Percentiles rank a stretch among this genome's conserved stretches.
Evolutionary conservation across 495 filamentous ascomycete genomes (phyloP).

Genomic region (Neurospora cerealis): DNA sequence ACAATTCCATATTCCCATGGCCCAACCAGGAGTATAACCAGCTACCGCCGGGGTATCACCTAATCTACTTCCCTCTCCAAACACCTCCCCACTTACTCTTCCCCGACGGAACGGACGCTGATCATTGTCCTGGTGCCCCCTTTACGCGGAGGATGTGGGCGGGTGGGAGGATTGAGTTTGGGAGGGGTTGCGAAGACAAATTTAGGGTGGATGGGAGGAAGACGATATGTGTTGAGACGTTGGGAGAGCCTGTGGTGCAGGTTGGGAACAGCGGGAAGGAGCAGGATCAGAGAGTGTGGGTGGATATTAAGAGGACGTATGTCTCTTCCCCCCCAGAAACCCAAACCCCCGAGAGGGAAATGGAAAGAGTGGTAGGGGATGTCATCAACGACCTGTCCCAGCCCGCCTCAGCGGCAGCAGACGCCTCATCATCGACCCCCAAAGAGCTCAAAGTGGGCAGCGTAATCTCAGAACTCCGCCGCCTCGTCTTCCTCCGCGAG

Average conservation of each 20-base stretch:
- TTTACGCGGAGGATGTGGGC: slow-evolving; percentile 74
- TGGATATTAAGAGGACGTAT: slow-evolving; percentile 30
- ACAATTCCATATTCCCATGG: not conserved
- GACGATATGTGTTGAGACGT: slow-evolving; percentile 53
- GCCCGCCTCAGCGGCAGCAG: too few species aligned
- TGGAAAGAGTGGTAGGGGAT: not conserved
- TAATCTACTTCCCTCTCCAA: slow-evolving; percentile 61
- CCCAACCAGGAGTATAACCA: slow-evolving; percentile 13
- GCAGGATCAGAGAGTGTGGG: slow-evolving; percentile 30
- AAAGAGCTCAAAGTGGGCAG: not conserved
- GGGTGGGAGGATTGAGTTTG: slow-evolving; percentile 46
- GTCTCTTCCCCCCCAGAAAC: not conserved
- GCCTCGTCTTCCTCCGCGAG: not conserved
- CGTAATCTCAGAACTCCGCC: not conserved
- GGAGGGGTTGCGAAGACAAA: slow-evolving; percentile 1
- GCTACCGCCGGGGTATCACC: slow-evolving; percentile 54
- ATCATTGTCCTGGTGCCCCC: slow-evolving; percentile 53
- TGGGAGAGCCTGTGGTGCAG: slow-evolving; percentile 41
- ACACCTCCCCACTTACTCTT: slow-evolving; percentile 45
- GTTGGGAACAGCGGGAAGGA: slow-evolving; percentile 3
- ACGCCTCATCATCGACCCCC: too few species aligned
- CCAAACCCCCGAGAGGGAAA: not conserved
- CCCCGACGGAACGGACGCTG: slow-evolving; percentile 61
- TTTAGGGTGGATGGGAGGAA: slow-evolving; percentile 38
- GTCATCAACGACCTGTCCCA: too few species aligned